These are phyloP conservation scores for Epichloe coenophiala DNA, from an alignment of 2,329 filamentous ascomycete genomes.

Conservation along the genomic window DNA sequence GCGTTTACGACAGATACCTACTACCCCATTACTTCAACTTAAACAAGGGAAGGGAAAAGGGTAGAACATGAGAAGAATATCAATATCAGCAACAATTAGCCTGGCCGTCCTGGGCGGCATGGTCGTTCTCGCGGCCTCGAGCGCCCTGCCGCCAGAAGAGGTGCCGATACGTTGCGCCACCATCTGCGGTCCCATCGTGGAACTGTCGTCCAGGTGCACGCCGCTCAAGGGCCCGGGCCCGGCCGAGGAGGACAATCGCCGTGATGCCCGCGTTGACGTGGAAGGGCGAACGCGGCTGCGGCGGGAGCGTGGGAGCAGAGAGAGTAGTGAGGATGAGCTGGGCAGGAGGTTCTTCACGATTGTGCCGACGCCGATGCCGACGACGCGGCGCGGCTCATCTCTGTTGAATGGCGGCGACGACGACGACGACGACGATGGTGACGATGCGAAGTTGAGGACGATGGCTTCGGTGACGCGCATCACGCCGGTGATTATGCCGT, in stretches of 20 bases:
- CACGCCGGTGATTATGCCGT: conserved; percentile 1
- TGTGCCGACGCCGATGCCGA: conserved; percentile 12
- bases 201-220: conserved; percentile 25
- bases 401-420: not conserved
- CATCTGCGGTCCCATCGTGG: conserved; percentile 30
- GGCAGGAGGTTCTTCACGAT: conserved; percentile 18
- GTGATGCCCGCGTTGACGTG: no score
- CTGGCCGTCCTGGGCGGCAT: conserved; percentile 17
- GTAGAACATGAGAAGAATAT: conserved; percentile 14
- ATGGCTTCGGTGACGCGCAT: conserved; percentile 2
- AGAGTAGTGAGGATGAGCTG: not conserved
- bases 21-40: no score
- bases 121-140: conserved; percentile 14
- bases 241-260: no score
- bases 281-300: no score
- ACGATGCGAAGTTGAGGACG: no score
- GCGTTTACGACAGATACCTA: no score
- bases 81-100: conserved; percentile 6
- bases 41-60: no score
- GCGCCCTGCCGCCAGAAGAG: conserved; percentile 20
- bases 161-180: conserved; percentile 26
- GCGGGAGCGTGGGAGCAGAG: no score
- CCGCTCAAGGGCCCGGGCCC: not conserved
- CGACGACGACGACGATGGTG: no score
- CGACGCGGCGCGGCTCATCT: not conserved